Conservation (phyloP, 768 basidiomycete genomes). For the Lactarius pseudohatsudake region DNA sequence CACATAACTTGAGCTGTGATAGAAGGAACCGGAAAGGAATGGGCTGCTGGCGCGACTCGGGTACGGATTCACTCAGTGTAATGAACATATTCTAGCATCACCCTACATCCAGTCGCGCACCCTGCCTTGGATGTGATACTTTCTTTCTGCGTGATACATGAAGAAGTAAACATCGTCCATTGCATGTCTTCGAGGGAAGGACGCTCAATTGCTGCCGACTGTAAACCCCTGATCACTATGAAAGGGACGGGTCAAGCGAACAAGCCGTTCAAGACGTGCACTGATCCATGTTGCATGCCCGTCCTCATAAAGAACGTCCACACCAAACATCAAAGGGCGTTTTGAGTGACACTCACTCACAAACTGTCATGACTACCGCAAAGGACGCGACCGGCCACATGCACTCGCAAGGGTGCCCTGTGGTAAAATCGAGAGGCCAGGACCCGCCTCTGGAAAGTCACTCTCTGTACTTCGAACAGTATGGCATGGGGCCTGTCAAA, state of each 20-base stretch:
- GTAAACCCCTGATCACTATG: constrained; percentile 37
- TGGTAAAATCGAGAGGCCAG: constrained; percentile 49
- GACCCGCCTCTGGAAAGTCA: constrained; percentile 57
- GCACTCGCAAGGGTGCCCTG: constrained; percentile 68
- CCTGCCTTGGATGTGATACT: too few relatives aligned
- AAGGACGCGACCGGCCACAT: constrained; percentile 52
- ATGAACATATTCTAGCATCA: too few relatives aligned
- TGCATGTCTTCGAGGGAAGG: too few relatives aligned
- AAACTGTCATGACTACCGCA: background rate
- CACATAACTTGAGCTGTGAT: too few relatives aligned
- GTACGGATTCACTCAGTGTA: too few relatives aligned
- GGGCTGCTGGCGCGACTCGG: too few relatives aligned
- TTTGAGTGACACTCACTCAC: too few relatives aligned
- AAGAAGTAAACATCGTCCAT: too few relatives aligned
- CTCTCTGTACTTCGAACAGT: constrained; percentile 77
- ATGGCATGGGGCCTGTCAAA: constrained; percentile 65
- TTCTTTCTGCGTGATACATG: too few relatives aligned
- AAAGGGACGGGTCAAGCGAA: constrained; percentile 47
- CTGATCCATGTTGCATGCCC: constrained; percentile 50
- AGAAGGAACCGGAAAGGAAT: too few relatives aligned
- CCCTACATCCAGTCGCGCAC: too few relatives aligned
- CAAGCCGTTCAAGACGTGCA: constrained; percentile 39
- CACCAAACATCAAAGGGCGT: constrained; percentile 42
- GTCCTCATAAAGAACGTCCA: constrained; percentile 55
- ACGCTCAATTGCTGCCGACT: too few relatives aligned